Evolutionary conservation across 208 protist genomes (phyloP), one percentile per base, ranked within the genome.

Genomic region (Trypanosomatidae sp.): DNA sequence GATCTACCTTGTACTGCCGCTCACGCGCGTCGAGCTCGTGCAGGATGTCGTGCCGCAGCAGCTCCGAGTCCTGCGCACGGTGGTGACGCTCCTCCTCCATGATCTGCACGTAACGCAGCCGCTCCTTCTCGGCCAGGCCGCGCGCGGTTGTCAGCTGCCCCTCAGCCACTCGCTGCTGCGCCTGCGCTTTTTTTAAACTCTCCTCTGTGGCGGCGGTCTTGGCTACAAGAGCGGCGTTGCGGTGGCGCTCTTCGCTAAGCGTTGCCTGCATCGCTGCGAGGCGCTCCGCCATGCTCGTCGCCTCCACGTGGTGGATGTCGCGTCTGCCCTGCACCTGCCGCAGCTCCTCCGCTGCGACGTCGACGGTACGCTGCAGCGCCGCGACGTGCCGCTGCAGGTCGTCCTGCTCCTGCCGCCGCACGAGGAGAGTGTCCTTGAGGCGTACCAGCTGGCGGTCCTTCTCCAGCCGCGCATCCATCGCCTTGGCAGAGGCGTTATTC

Each of bases 61-160:
- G 74, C 62, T 84, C 80, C 46, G 74, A 72, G 65, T 96, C 89
- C 22, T 69, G 56, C 13, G 72, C 74, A 62, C 84, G 84, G 44
- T 85, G 75, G 55, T 85, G 74, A 0, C 88, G 83, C 62, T 96
- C 89, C 36, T 92, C 84, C 70, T 94, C 87, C 81, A 94, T 90
- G 13, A 92, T 69, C 59, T 88, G 81, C 13, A 82, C 62, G 62
- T 90, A 76, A 44, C 87, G 85, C 59, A 83, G 50, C 5, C 88
- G 86, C 65, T 90, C 80, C 36, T 80, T 80, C 43, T 93, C 88
- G 0, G 87, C 86, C 68, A 83, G 74, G 8, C 77, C 76, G 22
- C 81, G 81, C 47, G 85, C 53, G 50, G 88, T 74, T 4, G 85
- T 81, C 56, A 88, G 66, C 56, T 86, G 77, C 5, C 84, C 74